Conservation (phyloP, 306 rosid genomes). For the Acacia acuminata region DNA sequence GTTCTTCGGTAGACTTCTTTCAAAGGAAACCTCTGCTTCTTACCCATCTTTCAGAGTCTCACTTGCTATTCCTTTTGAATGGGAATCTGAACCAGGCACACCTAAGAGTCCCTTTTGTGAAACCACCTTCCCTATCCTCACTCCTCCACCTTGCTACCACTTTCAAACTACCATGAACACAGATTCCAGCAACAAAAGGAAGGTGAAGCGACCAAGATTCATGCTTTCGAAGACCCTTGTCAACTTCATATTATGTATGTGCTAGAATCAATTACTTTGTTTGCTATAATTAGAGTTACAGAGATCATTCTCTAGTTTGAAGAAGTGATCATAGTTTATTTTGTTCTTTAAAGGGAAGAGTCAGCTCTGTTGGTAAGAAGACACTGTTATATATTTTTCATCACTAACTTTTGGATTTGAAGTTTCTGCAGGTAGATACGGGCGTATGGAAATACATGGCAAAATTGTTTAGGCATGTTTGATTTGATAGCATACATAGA, state of each 20-base stretch:
- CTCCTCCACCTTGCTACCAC: slow-evolving; percentile 83
- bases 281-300: background rate
- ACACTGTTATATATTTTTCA: background rate
- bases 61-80: slow-evolving; percentile 65
- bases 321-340: background rate
- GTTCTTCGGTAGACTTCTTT: slow-evolving; percentile 61
- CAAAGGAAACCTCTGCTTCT: slow-evolving; percentile 69
- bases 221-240: slow-evolving; percentile 37
- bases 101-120: slow-evolving; percentile 58
- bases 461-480: background rate
- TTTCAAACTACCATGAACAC: slow-evolving; percentile 17
- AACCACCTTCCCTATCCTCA: slow-evolving; percentile 63
- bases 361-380: background rate
- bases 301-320: background rate
- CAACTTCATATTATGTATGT: background rate
- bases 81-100: slow-evolving; percentile 93
- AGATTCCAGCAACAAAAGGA: background rate
- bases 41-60: slow-evolving; percentile 63
- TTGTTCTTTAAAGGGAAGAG: background rate
- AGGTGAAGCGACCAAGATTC: slow-evolving; percentile 47
- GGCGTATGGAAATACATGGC: background rate
- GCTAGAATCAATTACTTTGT: background rate
- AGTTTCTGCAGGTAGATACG: background rate
- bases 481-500: background rate
- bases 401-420: background rate